These are phyloP conservation scores for Phytophthora capsici DNA, from an alignment of 352 stramenopile species.

Conservation along the genomic window DNA sequence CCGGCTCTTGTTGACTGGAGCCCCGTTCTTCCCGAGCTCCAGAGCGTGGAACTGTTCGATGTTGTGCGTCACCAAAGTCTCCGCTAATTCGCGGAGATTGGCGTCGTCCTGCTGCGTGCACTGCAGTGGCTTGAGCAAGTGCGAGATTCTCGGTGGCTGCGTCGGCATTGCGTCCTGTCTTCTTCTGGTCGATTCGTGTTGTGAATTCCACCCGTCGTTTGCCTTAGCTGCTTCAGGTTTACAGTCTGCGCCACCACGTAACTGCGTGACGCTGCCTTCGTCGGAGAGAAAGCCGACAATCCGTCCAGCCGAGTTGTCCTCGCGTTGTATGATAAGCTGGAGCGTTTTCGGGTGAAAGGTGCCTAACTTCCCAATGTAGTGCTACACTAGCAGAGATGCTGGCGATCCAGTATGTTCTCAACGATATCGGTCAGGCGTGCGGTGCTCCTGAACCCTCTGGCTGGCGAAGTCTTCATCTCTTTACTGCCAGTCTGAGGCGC, in stretches of 20 bases:
- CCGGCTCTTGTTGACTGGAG: conserved; percentile 15
- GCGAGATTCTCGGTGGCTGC: conserved; percentile 15
- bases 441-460: conserved; percentile 11
- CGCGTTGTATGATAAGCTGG: conserved; percentile 2
- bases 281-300: conserved; percentile 16
- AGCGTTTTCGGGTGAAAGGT: conserved; percentile 1
- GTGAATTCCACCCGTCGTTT: conserved; percentile 3
- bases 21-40: conserved; percentile 16
- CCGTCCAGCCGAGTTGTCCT: conserved; percentile 23
- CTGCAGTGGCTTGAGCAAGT: conserved; percentile 16
- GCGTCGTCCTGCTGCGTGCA: conserved; percentile 21
- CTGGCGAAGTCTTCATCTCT: conserved; percentile 1
- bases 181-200: conserved; percentile 5
- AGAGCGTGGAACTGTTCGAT: conserved; percentile 34
- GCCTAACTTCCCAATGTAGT: neutral
- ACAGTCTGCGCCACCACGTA: neutral
- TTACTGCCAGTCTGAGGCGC: conserved; percentile 11
- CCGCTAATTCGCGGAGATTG: conserved; percentile 25
- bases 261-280: neutral
- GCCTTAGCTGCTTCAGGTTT: conserved; percentile 9
- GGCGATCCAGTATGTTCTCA: neutral
- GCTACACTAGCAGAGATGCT: neutral
- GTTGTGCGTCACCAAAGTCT: conserved; percentile 38
- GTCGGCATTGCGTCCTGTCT: conserved; percentile 4
- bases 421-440: neutral